Conservation (phyloP, 768 basidiomycete species). For the Phlebiopsis flavidoalba region DNA sequence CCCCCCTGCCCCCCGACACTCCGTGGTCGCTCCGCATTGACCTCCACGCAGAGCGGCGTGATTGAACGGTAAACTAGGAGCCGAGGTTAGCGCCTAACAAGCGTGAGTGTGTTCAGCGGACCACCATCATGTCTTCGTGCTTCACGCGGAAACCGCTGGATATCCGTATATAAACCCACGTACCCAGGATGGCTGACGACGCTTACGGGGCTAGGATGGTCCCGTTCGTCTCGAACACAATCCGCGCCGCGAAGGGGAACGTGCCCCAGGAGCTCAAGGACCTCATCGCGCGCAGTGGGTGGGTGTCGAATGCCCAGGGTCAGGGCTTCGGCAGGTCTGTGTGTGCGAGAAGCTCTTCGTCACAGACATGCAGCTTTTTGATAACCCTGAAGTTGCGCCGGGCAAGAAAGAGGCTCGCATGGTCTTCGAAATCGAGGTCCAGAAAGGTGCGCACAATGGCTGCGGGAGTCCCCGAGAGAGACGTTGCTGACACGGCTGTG, state of each 20-base stretch:
- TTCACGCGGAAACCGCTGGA: neutral
- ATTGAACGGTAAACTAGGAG: neutral
- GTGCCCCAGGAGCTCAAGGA: conserved; percentile 4
- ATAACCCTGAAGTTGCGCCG: conserved; percentile 26
- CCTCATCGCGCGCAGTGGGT: conserved; percentile 3
- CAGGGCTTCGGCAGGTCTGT: conserved; percentile 5
- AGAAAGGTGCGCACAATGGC: conserved; percentile 18
- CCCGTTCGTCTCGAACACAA: neutral
- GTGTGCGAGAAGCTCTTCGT: conserved; percentile 5
- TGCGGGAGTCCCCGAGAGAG: neutral
- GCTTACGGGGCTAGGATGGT: neutral
- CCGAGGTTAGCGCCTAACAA: neutral
- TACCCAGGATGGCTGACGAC: neutral
- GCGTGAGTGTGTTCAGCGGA: neutral
- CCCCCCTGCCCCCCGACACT: no score
- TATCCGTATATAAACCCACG: neutral
- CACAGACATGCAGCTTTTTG: conserved; percentile 1
- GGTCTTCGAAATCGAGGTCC: conserved; percentile 24
- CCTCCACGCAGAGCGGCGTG: neutral
- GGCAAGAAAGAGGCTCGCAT: conserved; percentile 23
- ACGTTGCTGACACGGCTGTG: neutral
- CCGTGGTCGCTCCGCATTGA: neutral
- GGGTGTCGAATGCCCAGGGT: neutral
- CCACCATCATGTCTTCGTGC: neutral
- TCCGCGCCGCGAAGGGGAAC: conserved; percentile 9